Evolutionary conservation across 73 alveolate species (phyloP).

Genomic region (Symbiodinium natans): DNA sequence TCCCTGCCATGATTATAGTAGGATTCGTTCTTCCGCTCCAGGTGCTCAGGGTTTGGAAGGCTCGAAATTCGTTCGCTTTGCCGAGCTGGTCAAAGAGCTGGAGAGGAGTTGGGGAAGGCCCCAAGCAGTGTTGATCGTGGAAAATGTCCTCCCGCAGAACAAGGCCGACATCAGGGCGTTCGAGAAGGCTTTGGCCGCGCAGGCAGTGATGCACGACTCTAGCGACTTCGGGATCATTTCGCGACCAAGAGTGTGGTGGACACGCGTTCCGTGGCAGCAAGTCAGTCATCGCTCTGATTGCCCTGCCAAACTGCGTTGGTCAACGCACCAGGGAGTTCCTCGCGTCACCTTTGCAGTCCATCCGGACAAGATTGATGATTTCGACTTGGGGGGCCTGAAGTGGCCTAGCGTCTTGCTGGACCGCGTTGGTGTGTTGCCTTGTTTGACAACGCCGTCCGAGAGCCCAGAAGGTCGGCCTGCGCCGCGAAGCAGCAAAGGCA

Average conservation of each 20-base stretch:
- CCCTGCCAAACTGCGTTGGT: not conserved
- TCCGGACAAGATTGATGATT: not conserved
- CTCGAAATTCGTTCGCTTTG: not conserved
- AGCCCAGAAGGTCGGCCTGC: not conserved
- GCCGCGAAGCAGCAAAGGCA: slow-evolving; percentile 6
- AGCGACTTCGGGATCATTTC: not conserved
- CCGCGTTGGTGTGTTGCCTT: not conserved
- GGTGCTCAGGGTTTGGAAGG: not conserved
- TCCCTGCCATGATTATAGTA: not conserved
- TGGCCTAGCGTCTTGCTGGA: not conserved
- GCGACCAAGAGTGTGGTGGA: not conserved
- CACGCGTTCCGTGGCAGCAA: not conserved
- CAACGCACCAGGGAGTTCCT: not conserved
- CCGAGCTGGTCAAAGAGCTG: not conserved
- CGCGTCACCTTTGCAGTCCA: not conserved
- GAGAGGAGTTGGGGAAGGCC: not conserved
- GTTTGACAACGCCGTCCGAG: not conserved
- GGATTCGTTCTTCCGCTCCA: not conserved
- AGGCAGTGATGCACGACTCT: too few species aligned
- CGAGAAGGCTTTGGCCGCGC: not conserved
- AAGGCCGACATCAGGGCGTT: not conserved
- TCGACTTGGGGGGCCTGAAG: not conserved
- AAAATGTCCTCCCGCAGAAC: not conserved
- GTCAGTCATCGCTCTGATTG: not conserved
- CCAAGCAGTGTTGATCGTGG: not conserved